phyloP scores from a whole-genome alignment of 768 basidiomycete genomes.

The Coprinopsis sp. region DNA sequence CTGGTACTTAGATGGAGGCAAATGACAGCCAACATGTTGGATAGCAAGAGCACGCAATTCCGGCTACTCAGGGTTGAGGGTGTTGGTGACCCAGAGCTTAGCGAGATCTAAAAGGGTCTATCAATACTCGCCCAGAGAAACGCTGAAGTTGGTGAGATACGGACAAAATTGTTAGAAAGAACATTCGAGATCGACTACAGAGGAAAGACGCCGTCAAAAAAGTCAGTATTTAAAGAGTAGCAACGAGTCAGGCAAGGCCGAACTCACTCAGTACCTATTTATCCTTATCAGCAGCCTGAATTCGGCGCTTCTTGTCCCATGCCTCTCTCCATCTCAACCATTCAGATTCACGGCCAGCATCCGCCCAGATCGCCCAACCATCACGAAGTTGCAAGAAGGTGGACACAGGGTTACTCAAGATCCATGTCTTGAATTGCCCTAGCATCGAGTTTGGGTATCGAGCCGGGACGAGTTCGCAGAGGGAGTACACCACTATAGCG shows the following conservation, averaged over 20 bases:
- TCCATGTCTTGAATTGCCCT: slow-evolving; percentile 41
- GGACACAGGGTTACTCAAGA: slow-evolving; percentile 55
- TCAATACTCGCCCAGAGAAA: too few species aligned
- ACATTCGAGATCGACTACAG: too few species aligned
- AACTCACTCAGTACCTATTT: slow-evolving; percentile 3
- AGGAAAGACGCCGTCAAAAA: too few species aligned
- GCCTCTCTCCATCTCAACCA: slow-evolving; percentile 62
- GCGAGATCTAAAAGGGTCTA: too few species aligned
- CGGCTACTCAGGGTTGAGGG: too few species aligned
- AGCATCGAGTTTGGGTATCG: slow-evolving; percentile 48
- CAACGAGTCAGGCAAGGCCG: not conserved
- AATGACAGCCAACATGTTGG: too few species aligned
- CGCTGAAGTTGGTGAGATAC: too few species aligned
- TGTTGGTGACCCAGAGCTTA: too few species aligned
- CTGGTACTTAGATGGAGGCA: too few species aligned
- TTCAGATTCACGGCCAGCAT: slow-evolving; percentile 71
- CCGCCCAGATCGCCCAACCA: slow-evolving; percentile 77
- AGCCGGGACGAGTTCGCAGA: slow-evolving; percentile 56
- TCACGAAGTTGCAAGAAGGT: slow-evolving; percentile 71
- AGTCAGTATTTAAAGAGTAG: not conserved
- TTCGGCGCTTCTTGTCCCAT: slow-evolving; percentile 42
- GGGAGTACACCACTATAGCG: slow-evolving; percentile 50
- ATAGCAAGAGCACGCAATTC: too few species aligned
- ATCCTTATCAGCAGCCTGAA: slow-evolving; percentile 17
- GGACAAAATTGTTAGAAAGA: too few species aligned